phyloP scores from a whole-genome alignment of 2,329 filamentous ascomycete species.

The Nakataea oryzae region DNA sequence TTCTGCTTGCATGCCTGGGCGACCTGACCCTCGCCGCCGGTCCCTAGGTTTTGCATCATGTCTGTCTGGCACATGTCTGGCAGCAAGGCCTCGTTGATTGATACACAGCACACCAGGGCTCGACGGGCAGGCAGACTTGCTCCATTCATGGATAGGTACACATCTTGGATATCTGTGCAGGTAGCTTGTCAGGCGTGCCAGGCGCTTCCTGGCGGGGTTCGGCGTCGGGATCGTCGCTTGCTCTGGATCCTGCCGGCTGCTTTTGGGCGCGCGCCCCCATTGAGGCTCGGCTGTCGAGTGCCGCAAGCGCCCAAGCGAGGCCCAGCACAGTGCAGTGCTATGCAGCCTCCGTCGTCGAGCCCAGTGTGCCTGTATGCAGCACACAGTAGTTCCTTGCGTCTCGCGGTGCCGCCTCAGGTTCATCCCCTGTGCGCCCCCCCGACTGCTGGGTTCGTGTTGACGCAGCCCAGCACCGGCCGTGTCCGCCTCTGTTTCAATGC shows the following conservation, averaged over 20 bases:
- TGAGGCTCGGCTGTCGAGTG: neutral
- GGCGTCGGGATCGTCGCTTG: neutral
- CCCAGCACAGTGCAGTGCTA: too few species aligned
- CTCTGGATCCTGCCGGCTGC: neutral
- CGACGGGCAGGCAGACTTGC: too few species aligned
- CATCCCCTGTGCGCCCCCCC: neutral
- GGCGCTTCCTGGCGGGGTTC: too few species aligned
- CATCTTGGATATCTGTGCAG: too few species aligned
- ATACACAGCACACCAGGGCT: neutral
- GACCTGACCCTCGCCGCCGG: too few species aligned
- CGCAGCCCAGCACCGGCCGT: neutral
- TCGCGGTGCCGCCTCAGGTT: neutral
- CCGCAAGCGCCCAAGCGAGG: neutral
- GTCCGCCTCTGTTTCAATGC: neutral
- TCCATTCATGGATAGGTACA: neutral
- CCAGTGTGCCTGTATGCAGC: neutral
- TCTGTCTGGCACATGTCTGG: too few species aligned
- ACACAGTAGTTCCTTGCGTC: neutral
- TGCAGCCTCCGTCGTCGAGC: too few species aligned
- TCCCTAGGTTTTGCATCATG: neutral
- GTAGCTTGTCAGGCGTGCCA: too few species aligned
- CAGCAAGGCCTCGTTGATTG: neutral
- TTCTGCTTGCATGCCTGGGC: neutral
- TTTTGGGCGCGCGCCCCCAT: neutral
- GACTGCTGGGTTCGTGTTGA: neutral